Conservation (phyloP, 352 stramenopile genomes). For the Phytophthora rubi region DNA sequence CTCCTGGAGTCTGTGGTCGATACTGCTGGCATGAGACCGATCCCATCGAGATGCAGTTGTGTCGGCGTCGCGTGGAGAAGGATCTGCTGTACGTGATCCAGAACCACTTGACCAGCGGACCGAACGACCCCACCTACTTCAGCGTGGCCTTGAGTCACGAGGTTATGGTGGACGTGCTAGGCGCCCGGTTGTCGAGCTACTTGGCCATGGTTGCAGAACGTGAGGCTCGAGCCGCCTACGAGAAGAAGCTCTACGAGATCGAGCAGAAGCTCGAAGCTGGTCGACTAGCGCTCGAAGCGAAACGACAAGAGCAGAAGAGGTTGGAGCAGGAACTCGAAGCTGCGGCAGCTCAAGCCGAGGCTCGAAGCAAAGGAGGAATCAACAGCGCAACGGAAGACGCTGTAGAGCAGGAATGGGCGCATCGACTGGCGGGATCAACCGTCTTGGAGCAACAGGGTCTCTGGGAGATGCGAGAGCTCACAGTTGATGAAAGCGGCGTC, state of each 20-base stretch:
- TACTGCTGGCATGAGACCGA: conserved; percentile 71
- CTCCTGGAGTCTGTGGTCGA: conserved; percentile 59
- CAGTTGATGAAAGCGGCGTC: conserved; percentile 49
- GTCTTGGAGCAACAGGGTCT: conserved; percentile 54
- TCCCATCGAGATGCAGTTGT: conserved; percentile 41
- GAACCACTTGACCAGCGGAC: conserved; percentile 44
- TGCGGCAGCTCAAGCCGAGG: conserved; percentile 34
- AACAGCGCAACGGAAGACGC: conserved; percentile 19
- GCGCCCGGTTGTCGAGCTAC: conserved; percentile 50
- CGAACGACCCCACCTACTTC: conserved; percentile 57
- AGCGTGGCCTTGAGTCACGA: conserved; percentile 62
- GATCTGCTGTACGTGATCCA: conserved; percentile 63
- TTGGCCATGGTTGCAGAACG: conserved; percentile 52
- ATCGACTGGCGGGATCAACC: conserved; percentile 48
- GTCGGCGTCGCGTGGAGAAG: conserved; percentile 53
- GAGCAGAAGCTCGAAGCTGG: conserved; percentile 72
- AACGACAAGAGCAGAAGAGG: conserved; percentile 68
- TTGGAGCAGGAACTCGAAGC: conserved; percentile 59
- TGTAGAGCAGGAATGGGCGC: conserved; percentile 53
- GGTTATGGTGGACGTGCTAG: conserved; percentile 51
- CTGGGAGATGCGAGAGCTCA: conserved; percentile 72
- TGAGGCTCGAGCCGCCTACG: conserved; percentile 53
- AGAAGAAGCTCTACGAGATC: conserved; percentile 64
- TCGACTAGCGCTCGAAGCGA: conserved; percentile 59
- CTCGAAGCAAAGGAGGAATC: conserved; percentile 30